phyloP scores from a whole-genome alignment of 257 asterid genomes.

The Eucommia ulmoides region DNA sequence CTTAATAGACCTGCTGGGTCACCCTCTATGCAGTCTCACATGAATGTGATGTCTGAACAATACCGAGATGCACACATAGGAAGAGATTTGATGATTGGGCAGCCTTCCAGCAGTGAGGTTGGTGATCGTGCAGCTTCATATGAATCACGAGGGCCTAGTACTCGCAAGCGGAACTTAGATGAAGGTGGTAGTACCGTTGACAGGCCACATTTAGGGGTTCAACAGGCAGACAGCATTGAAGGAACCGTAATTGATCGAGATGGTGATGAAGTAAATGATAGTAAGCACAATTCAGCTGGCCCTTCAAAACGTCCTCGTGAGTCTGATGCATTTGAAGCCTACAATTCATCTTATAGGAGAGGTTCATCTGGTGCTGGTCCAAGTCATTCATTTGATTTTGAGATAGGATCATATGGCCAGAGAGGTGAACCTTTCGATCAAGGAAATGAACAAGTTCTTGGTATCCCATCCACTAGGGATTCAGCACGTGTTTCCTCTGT shows the following conservation, averaged over 20 bases:
- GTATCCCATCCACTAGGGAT: conserved; percentile 55
- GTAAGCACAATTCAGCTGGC: conserved; percentile 66
- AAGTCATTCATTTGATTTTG: conserved; percentile 62
- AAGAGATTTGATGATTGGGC: conserved; percentile 50
- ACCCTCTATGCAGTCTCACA: conserved; percentile 50
- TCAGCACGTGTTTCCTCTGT: conserved; percentile 80
- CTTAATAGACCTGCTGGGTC: conserved; percentile 76
- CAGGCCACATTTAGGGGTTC: conserved; percentile 53
- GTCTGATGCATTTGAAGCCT: conserved; percentile 29
- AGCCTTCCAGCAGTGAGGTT: conserved; percentile 91
- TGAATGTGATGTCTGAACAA: conserved; percentile 38
- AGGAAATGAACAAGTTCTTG: conserved; percentile 46
- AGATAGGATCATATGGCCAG: conserved; percentile 40
- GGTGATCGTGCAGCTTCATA: conserved; percentile 95
- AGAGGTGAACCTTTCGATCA: conserved; percentile 42
- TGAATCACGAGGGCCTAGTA: conserved; percentile 93
- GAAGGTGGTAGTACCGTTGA: conserved; percentile 99
- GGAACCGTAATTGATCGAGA: conserved; percentile 98
- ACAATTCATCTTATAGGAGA: conserved; percentile 32
- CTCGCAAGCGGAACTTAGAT: conserved; percentile 82
- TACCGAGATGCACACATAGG: conserved; percentile 42
- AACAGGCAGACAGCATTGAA: conserved; percentile 88
- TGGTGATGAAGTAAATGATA: conserved; percentile 92
- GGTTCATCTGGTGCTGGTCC: conserved; percentile 86
- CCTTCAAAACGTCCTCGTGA: conserved; percentile 86